Evolutionary conservation across 495 filamentous ascomycete genomes (phyloP).

Genomic region (Penicillium antarcticum): DNA sequence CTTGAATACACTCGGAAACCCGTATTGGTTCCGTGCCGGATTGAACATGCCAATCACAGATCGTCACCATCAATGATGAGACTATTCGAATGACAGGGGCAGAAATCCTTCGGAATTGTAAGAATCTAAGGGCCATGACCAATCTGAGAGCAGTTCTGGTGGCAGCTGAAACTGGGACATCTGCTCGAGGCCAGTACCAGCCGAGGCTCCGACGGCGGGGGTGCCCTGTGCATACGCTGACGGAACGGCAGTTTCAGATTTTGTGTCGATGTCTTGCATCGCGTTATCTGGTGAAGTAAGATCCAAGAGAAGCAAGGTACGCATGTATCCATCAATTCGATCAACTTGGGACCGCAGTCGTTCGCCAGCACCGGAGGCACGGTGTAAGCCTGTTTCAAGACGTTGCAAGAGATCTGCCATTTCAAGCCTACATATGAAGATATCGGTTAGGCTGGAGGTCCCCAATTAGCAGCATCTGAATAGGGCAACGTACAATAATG

Average conservation of each 20-base stretch:
- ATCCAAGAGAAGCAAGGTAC: conserved; percentile 22
- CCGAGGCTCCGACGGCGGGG: conserved; percentile 3
- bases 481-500: conserved; percentile 29
- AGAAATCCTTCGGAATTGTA: conserved; percentile 25
- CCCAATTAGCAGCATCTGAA: background rate
- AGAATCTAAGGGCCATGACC: conserved; percentile 39
- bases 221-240: conserved; percentile 7
- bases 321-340: conserved; percentile 48
- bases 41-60: background rate
- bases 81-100: conserved; percentile 23
- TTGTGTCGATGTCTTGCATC: conserved; percentile 2
- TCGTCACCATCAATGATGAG: background rate
- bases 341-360: conserved; percentile 42
- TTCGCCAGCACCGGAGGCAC: conserved; percentile 35
- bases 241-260: conserved; percentile 3
- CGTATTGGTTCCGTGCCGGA: too few species aligned
- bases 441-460: background rate
- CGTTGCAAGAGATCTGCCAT: conserved; percentile 50
- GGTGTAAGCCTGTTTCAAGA: conserved; percentile 40
- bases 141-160: conserved; percentile 31
- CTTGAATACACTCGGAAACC: too few species aligned
- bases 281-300: conserved; percentile 10
- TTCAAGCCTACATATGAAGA: conserved; percentile 19
- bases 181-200: conserved; percentile 13
- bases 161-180: conserved; percentile 37